Percentiles rank a stretch among this genome's conserved stretches.
These are phyloP conservation scores for Teunomyces funiuensis DNA, from an alignment of 805 yeast genomes.

Conservation along the genomic window DNA sequence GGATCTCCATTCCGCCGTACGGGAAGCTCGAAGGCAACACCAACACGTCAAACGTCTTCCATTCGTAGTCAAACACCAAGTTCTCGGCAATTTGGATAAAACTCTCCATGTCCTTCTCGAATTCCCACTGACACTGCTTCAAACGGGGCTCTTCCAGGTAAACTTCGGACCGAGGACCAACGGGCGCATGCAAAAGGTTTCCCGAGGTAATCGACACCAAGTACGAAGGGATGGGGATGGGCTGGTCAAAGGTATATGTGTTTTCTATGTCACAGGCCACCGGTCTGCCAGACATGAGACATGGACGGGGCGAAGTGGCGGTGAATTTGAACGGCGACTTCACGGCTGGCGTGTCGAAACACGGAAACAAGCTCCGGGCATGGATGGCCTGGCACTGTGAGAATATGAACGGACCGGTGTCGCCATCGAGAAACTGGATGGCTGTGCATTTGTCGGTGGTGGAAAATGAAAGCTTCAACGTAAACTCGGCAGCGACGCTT, in stretches of 20 bases:
- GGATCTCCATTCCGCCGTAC: slow-evolving; percentile 95
- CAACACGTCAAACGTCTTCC: slow-evolving; percentile 80
- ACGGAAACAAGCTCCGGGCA: slow-evolving; percentile 83
- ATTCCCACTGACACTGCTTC: slow-evolving; percentile 72
- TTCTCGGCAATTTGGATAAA: slow-evolving; percentile 78
- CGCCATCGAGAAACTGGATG: slow-evolving; percentile 81
- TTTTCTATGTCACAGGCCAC: slow-evolving; percentile 17
- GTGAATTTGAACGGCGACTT: slow-evolving; percentile 63
- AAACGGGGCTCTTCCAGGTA: slow-evolving; percentile 74
- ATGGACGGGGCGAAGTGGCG: slow-evolving; percentile 64
- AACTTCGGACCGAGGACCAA: slow-evolving; percentile 86
- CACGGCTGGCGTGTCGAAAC: slow-evolving; percentile 86
- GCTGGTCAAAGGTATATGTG: slow-evolving; percentile 60
- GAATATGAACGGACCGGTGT: slow-evolving; percentile 67
- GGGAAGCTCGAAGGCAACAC: slow-evolving; percentile 78
- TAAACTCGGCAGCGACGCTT: slow-evolving; percentile 48
- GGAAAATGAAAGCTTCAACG: slow-evolving; percentile 12
- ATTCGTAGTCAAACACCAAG: slow-evolving; percentile 75
- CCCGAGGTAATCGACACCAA: slow-evolving; percentile 85
- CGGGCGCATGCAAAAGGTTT: slow-evolving; percentile 59
- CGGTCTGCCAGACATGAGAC: slow-evolving; percentile 69
- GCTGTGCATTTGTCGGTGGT: slow-evolving; percentile 83
- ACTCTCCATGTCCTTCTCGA: slow-evolving; percentile 74
- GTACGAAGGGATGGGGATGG: slow-evolving; percentile 83
- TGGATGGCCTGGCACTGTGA: slow-evolving; percentile 93